Evolutionary conservation across 1,284 basidiomycete species (phyloP), one percentile per base, ranked within the genome.

Genomic region (Phylloboletellus chloephorus): DNA sequence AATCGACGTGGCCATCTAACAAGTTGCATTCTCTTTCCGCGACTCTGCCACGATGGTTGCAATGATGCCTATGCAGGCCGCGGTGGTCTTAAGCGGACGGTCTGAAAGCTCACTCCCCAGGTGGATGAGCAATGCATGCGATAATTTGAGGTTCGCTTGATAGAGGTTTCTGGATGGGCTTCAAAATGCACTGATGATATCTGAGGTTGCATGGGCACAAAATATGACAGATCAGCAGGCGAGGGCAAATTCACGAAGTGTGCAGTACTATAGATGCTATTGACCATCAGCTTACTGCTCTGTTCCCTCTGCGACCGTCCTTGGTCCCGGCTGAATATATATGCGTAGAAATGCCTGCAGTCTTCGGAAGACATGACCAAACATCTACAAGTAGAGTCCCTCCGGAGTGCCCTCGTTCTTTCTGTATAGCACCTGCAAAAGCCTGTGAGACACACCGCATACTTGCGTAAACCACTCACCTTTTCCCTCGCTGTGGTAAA

Each of bases 401-500:
- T 89, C 87, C 9, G 87, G 86, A 31, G 89, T 90, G 50, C 91
- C 90, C 69, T 95, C 91, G 64, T 92, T 92, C 79, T 94, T 95
- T 67, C 87, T 75, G 69, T 94, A 92, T 35, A 94, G 61, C 21
- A 88, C 84, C 83, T 86, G 50, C n/a, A 51, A 32, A 26, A 41
- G 1, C 1, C 30, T n/a, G 35, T 60, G 36, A 48, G 39, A 43
- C 35, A 45, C 44, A 21, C 16, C 12, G 40, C 52, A 32, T 57
- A 47, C 12, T 7, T 11, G 26, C 23, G 34, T 21, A 10, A 31
- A 24, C 33, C 13, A 45, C 71, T 28, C 41, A 89, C 91, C 77
- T 93, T 92, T 69, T 94, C 91, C 58, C 90, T 72, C 3, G 91
- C 91, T 17, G 82, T 64, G 6, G 86, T 84, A 56, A 95, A 92